Conservation (phyloP, 331 rosid species). For the Spiraea crenata region DNA sequence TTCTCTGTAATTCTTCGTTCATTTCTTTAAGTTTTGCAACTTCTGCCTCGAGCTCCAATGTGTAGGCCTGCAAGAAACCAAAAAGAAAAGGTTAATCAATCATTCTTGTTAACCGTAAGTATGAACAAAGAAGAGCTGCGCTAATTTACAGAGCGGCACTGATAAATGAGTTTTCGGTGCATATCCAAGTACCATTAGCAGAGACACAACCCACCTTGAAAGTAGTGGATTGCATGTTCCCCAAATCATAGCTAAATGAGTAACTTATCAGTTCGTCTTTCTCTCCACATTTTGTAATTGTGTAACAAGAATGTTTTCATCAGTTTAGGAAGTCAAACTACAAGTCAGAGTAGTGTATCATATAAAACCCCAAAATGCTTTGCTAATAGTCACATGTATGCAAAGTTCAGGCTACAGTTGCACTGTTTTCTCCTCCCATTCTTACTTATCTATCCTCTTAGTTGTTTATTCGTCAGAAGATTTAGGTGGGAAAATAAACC, state of each 20-base stretch:
- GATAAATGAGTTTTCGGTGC: background rate
- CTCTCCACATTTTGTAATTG: background rate
- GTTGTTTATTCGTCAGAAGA: background rate
- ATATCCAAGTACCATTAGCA: background rate
- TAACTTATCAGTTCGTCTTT: background rate
- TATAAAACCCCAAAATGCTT: too few relatives aligned
- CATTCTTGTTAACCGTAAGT: background rate
- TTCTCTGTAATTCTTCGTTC: slow-evolving; percentile 68
- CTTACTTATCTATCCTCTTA: background rate
- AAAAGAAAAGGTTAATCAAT: slow-evolving; percentile 3
- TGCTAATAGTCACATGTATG: background rate
- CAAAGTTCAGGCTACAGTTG: background rate
- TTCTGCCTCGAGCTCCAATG: slow-evolving; percentile 89
- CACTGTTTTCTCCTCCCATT: background rate
- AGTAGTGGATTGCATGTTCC: background rate
- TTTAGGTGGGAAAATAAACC: background rate
- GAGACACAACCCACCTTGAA: background rate
- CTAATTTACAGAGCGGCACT: background rate
- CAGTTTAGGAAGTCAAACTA: background rate
- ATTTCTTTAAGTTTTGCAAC: slow-evolving; percentile 65
- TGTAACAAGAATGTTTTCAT: background rate
- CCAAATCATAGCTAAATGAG: background rate
- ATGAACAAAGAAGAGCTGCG: background rate
- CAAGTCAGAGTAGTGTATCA: background rate
- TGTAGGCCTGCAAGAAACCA: slow-evolving; percentile 72